A percentile compares a stretch with the other conserved stretches of the same genome.
Evolutionary conservation across 2,329 filamentous ascomycete species (phyloP).

Genomic region (Alternaria angustiovoidea): DNA sequence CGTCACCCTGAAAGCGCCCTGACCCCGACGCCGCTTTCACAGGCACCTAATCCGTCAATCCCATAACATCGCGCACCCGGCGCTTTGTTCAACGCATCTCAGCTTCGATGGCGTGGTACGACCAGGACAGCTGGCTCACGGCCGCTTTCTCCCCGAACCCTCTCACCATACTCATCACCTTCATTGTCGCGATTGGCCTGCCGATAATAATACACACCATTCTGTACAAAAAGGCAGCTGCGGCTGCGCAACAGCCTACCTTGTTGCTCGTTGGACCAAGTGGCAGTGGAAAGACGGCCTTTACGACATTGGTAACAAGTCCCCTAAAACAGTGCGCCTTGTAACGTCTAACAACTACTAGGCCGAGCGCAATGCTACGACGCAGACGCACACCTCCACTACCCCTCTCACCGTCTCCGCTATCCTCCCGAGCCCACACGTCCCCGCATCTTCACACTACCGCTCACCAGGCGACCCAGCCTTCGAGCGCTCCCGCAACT

Average conservation of each 20-base stretch:
- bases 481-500: constrained; percentile 65
- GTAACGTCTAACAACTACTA: constrained; percentile 27
- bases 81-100: neutral
- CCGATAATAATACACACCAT: constrained; percentile 81
- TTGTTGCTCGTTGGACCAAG: constrained; percentile 84
- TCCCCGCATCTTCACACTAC: constrained; percentile 67
- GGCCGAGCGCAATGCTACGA: constrained; percentile 64
- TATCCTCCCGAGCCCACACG: constrained; percentile 64
- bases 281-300: constrained; percentile 85
- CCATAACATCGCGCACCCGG: neutral
- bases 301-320: constrained; percentile 74
- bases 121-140: constrained; percentile 56
- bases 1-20: constrained; percentile 2
- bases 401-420: constrained; percentile 64
- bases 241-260: constrained; percentile 71
- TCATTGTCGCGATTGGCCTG: constrained; percentile 73
- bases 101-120: constrained; percentile 46
- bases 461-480: constrained; percentile 72
- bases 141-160: constrained; percentile 56
- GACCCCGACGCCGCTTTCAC: constrained; percentile 3
- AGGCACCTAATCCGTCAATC: neutral
- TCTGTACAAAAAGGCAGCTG: constrained; percentile 72
- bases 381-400: constrained; percentile 61
- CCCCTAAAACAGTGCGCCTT: neutral
- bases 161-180: constrained; percentile 69